Evolutionary conservation across 2,329 filamentous ascomycete genomes (phyloP).

Genomic region (Penicillium freii): DNA sequence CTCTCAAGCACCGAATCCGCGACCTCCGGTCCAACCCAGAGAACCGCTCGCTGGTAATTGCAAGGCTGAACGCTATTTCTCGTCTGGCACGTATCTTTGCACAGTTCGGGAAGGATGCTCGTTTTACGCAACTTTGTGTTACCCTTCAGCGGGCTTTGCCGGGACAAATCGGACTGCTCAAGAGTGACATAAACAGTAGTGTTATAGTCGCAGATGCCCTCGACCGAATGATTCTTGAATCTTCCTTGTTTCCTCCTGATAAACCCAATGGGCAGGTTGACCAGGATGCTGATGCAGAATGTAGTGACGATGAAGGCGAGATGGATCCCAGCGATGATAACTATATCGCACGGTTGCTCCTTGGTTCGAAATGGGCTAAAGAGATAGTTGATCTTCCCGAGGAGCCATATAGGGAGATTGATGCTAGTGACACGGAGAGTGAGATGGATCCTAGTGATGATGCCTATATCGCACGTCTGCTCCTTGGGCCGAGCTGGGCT

Average conservation of each 20-base stretch:
- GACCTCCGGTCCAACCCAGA: not conserved
- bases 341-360: not conserved
- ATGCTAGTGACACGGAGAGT: not conserved
- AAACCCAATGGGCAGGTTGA: not conserved
- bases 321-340: not conserved
- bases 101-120: not conserved
- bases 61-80: not conserved
- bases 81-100: not conserved
- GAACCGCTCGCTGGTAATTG: not conserved
- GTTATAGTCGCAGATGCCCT: constrained; percentile 1
- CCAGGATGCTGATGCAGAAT: not conserved
- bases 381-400: not conserved
- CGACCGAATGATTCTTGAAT: not conserved
- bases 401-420: not conserved
- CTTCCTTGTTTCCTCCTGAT: not conserved
- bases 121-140: not conserved
- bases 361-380: not conserved
- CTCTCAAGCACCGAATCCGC: not conserved
- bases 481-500: not conserved
- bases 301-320: not conserved
- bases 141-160: not conserved
- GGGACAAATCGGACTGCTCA: not conserved
- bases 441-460: not conserved
- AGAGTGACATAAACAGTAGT: not conserved
- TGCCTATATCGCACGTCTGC: not conserved